phyloP scores from a whole-genome alignment of 495 filamentous ascomycete genomes.

The Trichocladium uniseriatum region DNA sequence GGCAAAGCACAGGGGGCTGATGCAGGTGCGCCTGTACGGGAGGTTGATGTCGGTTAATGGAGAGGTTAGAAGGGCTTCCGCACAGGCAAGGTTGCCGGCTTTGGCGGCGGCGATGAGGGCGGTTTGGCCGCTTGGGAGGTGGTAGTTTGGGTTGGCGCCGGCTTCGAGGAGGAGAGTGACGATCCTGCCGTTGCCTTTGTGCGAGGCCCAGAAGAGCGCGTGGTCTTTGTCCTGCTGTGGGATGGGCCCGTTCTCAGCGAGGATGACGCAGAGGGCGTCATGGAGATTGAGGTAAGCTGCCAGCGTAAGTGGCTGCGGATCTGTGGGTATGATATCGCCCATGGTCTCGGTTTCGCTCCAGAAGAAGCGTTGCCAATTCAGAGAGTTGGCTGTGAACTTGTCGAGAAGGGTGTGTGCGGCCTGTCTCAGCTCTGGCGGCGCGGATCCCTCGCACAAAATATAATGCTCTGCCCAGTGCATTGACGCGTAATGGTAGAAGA shows the following conservation, averaged over 20 bases:
- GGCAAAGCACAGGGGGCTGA: too few species aligned
- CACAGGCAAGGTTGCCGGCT: slow-evolving; percentile 9
- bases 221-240: neutral
- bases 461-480: slow-evolving; percentile 18
- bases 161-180: slow-evolving; percentile 6
- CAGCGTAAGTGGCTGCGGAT: slow-evolving; percentile 2
- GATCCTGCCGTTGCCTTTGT: slow-evolving; percentile 6
- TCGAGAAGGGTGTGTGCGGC: slow-evolving; percentile 6
- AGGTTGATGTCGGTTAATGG: neutral
- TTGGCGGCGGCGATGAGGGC: slow-evolving; percentile 6
- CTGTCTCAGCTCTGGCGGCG: neutral
- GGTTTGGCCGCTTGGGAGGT: slow-evolving; percentile 2
- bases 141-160: slow-evolving; percentile 4
- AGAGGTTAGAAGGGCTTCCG: slow-evolving; percentile 2
- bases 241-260: neutral
- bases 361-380: slow-evolving; percentile 17
- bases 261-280: neutral
- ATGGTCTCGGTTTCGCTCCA: slow-evolving; percentile 3
- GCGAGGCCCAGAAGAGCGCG: slow-evolving; percentile 15
- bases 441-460: neutral
- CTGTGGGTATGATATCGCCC: neutral
- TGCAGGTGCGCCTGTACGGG: too few species aligned
- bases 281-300: slow-evolving; percentile 14
- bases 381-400: neutral
- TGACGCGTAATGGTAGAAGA: slow-evolving; percentile 15